Percentiles rank a stretch among this genome's conserved stretches.
phyloP scores from a whole-genome alignment of 345 rosid species.

The Cardamine occulta region DNA sequence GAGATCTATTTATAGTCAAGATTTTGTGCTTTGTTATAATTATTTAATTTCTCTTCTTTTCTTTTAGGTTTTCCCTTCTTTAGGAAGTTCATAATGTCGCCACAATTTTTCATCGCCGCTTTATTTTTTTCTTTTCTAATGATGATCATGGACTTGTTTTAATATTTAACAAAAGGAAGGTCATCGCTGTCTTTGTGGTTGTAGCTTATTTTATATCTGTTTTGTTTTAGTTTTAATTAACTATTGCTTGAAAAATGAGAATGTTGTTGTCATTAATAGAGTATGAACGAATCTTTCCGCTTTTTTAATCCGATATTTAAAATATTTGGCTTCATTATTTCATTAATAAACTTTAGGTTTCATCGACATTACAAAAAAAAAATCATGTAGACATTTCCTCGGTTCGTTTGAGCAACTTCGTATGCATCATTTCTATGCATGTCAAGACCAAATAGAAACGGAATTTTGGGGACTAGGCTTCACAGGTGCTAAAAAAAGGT shows the following conservation, averaged over 20 bases:
- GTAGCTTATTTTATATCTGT: neutral
- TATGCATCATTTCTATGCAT: too few relatives aligned
- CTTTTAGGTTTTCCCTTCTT: neutral
- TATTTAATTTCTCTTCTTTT: neutral
- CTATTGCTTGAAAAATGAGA: neutral
- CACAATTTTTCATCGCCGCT: conserved; percentile 4
- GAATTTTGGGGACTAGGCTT: too few relatives aligned
- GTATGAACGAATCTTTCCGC: neutral
- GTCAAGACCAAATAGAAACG: too few relatives aligned
- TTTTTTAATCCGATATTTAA: neutral
- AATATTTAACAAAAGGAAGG: neutral
- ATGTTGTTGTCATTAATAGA: neutral
- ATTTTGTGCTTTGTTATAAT: neutral
- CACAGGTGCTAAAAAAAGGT: too few relatives aligned
- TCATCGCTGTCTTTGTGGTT: neutral
- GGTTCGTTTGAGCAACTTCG: neutral
- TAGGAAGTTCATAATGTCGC: conserved; percentile 19
- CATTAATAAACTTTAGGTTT: neutral
- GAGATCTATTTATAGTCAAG: conserved; percentile 17
- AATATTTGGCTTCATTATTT: neutral
- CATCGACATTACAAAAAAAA: neutral
- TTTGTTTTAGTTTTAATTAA: neutral
- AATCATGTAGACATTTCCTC: conserved; percentile 4
- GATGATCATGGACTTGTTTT: neutral
- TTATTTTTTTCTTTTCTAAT: neutral